These are phyloP conservation scores for Synchytrium microbalum DNA, from an alignment of 371 early-diverging fungal genomes.

Conservation along the genomic window DNA sequence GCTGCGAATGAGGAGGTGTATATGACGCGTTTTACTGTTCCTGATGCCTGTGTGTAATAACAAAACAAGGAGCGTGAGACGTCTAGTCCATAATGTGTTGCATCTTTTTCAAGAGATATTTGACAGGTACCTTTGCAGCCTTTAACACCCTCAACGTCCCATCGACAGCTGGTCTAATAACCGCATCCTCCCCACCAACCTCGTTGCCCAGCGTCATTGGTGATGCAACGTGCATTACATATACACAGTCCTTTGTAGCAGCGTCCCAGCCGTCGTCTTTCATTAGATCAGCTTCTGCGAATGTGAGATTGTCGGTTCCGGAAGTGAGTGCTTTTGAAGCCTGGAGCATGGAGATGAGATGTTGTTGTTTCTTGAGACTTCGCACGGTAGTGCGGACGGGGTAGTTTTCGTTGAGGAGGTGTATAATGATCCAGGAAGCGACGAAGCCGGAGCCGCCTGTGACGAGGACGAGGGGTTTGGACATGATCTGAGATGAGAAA, in stretches of 20 bases:
- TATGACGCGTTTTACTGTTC: constrained; percentile 20
- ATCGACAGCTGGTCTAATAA: constrained; percentile 31
- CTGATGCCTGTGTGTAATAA: constrained; percentile 6
- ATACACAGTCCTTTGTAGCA: constrained; percentile 24
- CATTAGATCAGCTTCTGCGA: neutral
- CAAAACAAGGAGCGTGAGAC: too few relatives aligned
- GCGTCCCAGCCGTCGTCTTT: constrained; percentile 24
- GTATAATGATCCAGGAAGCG: constrained; percentile 19
- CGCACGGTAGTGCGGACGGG: constrained; percentile 26
- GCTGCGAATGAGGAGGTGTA: constrained; percentile 29
- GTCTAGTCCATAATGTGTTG: too few relatives aligned
- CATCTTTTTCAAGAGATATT: too few relatives aligned
- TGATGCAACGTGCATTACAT: constrained; percentile 26
- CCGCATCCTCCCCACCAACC: constrained; percentile 15
- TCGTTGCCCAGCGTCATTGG: constrained; percentile 28
- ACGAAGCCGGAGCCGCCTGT: constrained; percentile 29
- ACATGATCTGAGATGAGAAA: too few relatives aligned
- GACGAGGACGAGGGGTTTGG: constrained; percentile 14
- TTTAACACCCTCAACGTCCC: constrained; percentile 24
- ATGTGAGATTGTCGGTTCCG: neutral
- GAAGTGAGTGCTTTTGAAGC: neutral
- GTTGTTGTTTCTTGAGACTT: constrained; percentile 6
- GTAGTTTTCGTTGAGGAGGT: constrained; percentile 20
- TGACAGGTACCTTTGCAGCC: constrained; percentile 7
- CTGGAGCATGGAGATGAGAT: neutral